A percentile compares a stretch with the other conserved stretches of the same genome.
phyloP scores from a whole-genome alignment of 148 eudicot genomes.

The Linanthus parryae region DNA sequence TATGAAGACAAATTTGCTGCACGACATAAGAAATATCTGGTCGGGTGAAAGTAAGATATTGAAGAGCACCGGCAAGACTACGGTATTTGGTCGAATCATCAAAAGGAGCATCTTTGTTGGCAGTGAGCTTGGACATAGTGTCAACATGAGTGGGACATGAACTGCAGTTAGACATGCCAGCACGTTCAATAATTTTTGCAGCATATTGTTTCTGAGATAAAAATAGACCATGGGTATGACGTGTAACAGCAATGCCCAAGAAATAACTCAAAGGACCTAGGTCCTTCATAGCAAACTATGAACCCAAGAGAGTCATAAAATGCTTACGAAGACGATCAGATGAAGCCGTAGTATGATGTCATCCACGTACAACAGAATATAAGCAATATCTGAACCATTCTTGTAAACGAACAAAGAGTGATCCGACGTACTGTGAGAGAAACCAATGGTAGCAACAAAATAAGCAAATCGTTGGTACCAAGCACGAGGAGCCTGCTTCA shows the following conservation, averaged over 20 bases:
- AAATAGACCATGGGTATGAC: not conserved
- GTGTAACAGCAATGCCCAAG: conserved; percentile 2
- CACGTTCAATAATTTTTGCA: not conserved
- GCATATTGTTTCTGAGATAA: conserved; percentile 4
- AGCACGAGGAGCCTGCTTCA: not conserved
- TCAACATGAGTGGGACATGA: not conserved
- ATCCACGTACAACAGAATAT: not conserved
- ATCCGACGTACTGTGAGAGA: not conserved
- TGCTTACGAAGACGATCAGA: not conserved
- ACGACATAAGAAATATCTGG: not conserved
- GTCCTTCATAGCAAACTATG: conserved; percentile 1
- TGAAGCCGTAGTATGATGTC: conserved; percentile 6
- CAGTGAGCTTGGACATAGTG: conserved; percentile 1
- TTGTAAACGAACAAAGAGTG: not conserved
- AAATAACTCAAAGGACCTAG: conserved; percentile 2
- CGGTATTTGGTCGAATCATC: conserved; percentile 2
- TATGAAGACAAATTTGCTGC: not conserved
- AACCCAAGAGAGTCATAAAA: not conserved
- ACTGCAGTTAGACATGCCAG: conserved; percentile 6
- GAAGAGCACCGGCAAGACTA: not conserved
- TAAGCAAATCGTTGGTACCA: not conserved
- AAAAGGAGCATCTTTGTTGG: not conserved
- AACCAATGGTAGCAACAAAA: conserved; percentile 5
- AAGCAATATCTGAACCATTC: not conserved
- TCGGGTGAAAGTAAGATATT: not conserved